Percentiles rank a stretch among this genome's conserved stretches.
Evolutionary conservation across 345 rosid species (phyloP).

Genomic region (Fremontodendron californicum): DNA sequence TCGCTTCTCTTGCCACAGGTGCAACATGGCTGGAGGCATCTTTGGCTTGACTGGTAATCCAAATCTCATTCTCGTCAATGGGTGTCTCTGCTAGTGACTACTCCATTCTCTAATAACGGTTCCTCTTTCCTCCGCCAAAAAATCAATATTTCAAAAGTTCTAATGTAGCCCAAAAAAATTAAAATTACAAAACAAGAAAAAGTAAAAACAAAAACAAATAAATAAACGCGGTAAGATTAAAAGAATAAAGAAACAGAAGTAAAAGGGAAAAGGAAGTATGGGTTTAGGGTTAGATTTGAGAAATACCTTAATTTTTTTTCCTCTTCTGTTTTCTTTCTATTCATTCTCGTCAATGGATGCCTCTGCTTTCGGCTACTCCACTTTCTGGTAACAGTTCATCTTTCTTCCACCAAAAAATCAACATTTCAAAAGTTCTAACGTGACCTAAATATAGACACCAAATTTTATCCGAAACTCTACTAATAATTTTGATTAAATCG

Average conservation of each 20-base stretch:
- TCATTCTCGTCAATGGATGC: too few species aligned
- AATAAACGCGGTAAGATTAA: slow-evolving; percentile 15
- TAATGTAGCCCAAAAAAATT: background rate
- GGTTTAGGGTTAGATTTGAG: slow-evolving; percentile 25
- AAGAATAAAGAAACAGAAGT: background rate
- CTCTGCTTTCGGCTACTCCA: too few species aligned
- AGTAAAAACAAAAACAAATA: background rate
- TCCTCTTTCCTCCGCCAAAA: slow-evolving; percentile 42
- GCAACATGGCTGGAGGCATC: too few species aligned
- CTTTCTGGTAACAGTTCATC: too few species aligned
- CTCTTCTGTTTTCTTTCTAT: too few species aligned
- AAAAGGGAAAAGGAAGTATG: background rate
- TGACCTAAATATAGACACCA: too few species aligned
- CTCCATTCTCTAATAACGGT: slow-evolving; percentile 70
- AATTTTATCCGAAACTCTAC: too few species aligned
- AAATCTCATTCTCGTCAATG: slow-evolving; percentile 82
- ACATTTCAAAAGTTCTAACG: too few species aligned
- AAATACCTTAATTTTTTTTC: slow-evolving; percentile 10
- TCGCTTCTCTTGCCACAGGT: too few species aligned
- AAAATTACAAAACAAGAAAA: background rate
- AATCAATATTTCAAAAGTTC: slow-evolving; percentile 2
- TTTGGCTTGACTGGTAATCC: slow-evolving; percentile 79
- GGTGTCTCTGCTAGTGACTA: slow-evolving; percentile 65
- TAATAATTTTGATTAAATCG: too few species aligned
- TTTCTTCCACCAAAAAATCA: too few species aligned